phyloP scores from a whole-genome alignment of 257 asterid species.

The Craterostigma plantagineum region DNA sequence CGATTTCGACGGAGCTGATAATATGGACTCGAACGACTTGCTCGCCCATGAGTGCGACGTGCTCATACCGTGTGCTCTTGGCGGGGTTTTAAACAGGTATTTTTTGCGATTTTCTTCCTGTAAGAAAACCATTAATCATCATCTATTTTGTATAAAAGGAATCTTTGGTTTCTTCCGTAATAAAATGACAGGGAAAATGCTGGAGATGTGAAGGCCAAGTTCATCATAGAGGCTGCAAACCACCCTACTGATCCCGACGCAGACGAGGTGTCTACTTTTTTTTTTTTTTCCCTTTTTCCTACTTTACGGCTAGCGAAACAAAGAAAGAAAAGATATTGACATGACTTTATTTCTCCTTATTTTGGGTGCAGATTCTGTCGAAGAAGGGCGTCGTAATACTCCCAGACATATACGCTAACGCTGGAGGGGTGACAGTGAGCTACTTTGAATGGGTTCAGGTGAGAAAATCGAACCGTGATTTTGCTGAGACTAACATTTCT shows the following conservation, averaged over 20 bases:
- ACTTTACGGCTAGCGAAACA: too few species aligned
- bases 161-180: constrained; percentile 4
- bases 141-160: too few species aligned
- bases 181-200: constrained; percentile 59
- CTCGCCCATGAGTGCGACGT: constrained; percentile 69
- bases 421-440: constrained; percentile 92
- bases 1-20: constrained; percentile 49
- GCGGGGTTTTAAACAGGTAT: constrained; percentile 85
- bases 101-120: too few species aligned
- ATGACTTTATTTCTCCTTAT: too few species aligned
- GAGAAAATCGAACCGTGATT: too few species aligned
- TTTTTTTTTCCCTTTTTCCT: not conserved
- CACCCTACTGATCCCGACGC: constrained; percentile 94
- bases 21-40: constrained; percentile 51
- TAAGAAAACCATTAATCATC: not conserved
- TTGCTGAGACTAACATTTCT: too few species aligned
- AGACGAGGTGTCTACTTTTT: constrained; percentile 52
- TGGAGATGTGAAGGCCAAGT: constrained; percentile 50
- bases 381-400: constrained; percentile 61
- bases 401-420: constrained; percentile 77
- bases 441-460: constrained; percentile 98
- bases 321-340: too few species aligned
- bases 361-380: constrained; percentile 41
- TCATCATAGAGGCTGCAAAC: constrained; percentile 77
- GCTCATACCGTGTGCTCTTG: constrained; percentile 88